phyloP scores from a whole-genome alignment of 75 land plant genomes.

The Sequoia sempervirens region DNA sequence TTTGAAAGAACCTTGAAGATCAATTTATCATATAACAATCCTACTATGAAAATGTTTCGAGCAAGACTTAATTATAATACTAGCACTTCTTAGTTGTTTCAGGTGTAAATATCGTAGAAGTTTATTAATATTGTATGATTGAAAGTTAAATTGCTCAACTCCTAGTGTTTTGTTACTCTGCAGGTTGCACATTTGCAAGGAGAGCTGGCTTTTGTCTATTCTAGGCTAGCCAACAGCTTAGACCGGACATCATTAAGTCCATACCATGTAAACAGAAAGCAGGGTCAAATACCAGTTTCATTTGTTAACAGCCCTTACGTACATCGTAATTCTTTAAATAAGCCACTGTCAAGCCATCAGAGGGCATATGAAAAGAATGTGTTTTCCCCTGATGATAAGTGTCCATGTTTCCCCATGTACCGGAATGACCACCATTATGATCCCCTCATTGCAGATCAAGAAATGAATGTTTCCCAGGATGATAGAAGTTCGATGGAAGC shows the following conservation, averaged over 20 bases:
- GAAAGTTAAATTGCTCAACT: neutral
- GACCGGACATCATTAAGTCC: neutral
- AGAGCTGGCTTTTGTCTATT: neutral
- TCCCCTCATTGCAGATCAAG: neutral
- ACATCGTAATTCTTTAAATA: neutral
- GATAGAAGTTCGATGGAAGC: neutral
- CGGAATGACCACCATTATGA: neutral
- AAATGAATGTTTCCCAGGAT: neutral
- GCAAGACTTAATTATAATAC: no score
- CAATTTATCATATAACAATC: no score
- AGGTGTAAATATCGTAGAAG: neutral
- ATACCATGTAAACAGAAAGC: neutral
- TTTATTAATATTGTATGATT: neutral
- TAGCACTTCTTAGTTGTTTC: neutral
- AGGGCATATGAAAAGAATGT: neutral
- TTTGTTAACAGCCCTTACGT: neutral
- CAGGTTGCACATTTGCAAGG: neutral
- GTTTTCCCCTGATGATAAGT: neutral
- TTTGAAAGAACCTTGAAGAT: no score
- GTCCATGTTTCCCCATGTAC: neutral
- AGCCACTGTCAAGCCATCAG: neutral
- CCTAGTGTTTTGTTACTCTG: slow-evolving; percentile 6
- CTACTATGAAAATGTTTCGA: no score
- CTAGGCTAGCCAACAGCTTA: neutral
- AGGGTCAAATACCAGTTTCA: neutral